These are phyloP conservation scores for Stephanocyclus meneghinianus DNA, from an alignment of 352 stramenopile genomes.

Conservation along the genomic window DNA sequence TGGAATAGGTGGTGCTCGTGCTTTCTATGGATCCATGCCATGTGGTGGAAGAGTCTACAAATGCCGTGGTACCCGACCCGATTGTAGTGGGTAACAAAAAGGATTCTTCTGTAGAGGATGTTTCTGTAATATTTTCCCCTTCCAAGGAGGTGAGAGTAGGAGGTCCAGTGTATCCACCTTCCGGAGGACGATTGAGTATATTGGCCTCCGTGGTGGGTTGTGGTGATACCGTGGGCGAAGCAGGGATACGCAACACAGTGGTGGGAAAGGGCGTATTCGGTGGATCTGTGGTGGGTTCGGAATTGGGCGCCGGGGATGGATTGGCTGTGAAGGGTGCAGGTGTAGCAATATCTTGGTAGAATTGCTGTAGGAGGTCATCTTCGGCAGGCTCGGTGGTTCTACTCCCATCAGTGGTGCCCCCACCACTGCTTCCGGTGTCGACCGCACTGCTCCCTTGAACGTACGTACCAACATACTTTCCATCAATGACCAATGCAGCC, in stretches of 20 bases:
- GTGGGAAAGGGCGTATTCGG: background rate
- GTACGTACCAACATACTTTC: background rate
- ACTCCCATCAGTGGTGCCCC: background rate
- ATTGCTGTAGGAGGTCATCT: slow-evolving; percentile 4
- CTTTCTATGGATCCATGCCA: background rate
- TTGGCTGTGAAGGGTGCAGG: background rate
- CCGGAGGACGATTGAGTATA: background rate
- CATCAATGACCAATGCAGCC: slow-evolving; percentile 9
- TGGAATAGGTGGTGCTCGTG: background rate
- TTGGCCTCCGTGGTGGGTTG: background rate
- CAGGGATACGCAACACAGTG: background rate
- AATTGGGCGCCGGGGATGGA: slow-evolving; percentile 2
- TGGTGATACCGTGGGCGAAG: slow-evolving; percentile 2
- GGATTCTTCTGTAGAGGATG: background rate
- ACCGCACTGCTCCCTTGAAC: too few species aligned
- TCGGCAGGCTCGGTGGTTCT: background rate
- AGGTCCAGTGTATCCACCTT: background rate
- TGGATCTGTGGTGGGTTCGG: background rate
- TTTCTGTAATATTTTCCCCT: background rate
- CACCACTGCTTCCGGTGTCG: background rate
- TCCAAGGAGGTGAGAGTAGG: background rate
- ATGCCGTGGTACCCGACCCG: background rate
- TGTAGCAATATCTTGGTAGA: background rate
- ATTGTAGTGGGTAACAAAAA: background rate
- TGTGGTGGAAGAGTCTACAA: slow-evolving; percentile 9